These are phyloP conservation scores for Acanthochlamys bracteata DNA, from an alignment of 106 monocot species.

Conservation along the genomic window DNA sequence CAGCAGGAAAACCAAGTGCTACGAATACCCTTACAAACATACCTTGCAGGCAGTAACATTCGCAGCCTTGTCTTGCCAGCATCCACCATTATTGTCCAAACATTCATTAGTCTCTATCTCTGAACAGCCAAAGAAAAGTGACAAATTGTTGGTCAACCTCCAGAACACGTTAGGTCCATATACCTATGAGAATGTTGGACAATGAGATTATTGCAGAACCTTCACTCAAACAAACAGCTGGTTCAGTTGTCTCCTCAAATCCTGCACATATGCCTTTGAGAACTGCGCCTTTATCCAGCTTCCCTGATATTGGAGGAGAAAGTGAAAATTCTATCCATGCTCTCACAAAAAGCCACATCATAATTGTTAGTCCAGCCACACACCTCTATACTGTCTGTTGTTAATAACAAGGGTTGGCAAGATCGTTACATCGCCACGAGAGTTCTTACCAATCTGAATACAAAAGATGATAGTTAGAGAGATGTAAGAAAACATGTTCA, in stretches of 20 bases:
- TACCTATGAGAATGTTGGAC: background rate
- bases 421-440: constrained; percentile 64
- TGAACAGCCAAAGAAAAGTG: background rate
- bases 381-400: constrained; percentile 59
- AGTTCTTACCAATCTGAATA: constrained; percentile 47
- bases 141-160: background rate
- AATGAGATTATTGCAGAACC: constrained; percentile 22
- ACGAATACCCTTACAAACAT: background rate
- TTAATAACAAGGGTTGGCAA: constrained; percentile 64
- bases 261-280: constrained; percentile 86
- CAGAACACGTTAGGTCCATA: background rate
- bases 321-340: background rate
- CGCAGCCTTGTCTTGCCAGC: constrained; percentile 69
- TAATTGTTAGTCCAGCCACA: background rate
- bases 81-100: constrained; percentile 80
- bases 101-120: constrained; percentile 68
- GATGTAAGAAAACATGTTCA: background rate
- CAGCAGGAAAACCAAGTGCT: background rate
- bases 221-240: constrained; percentile 69
- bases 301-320: constrained; percentile 26
- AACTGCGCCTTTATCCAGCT: constrained; percentile 68
- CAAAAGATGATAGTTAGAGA: background rate
- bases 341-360: background rate
- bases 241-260: constrained; percentile 77
- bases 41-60: constrained; percentile 86